Evolutionary conservation across 2,329 filamentous ascomycete genomes (phyloP).

Genomic region (Botrytis tulipae): DNA sequence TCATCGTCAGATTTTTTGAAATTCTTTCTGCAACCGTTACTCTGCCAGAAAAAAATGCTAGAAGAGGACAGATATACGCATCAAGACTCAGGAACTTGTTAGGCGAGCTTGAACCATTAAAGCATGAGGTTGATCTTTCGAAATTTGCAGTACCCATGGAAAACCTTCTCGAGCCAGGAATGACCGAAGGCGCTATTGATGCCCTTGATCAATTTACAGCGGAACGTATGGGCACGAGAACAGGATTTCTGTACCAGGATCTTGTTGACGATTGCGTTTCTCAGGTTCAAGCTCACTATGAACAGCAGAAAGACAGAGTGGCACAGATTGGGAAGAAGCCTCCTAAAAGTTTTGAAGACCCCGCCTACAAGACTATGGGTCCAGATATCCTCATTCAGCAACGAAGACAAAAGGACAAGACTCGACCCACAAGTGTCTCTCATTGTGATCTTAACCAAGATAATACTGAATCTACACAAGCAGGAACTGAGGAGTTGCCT

Average conservation of each 20-base stretch:
- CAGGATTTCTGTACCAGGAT: constrained; percentile 47
- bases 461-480: not conserved
- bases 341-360: constrained; percentile 4
- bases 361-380: constrained; percentile 27
- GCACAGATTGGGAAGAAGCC: constrained; percentile 25
- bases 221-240: constrained; percentile 42
- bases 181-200: constrained; percentile 38
- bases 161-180: constrained; percentile 44
- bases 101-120: constrained; percentile 43
- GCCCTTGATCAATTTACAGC: constrained; percentile 42
- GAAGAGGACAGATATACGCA: constrained; percentile 44
- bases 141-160: constrained; percentile 45
- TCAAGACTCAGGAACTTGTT: constrained; percentile 39
- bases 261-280: constrained; percentile 43
- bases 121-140: constrained; percentile 42
- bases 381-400: constrained; percentile 38
- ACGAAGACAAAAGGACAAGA: constrained; percentile 46
- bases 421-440: constrained; percentile 42
- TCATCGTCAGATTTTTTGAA: constrained; percentile 44
- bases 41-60: constrained; percentile 43
- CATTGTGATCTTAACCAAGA: constrained; percentile 37
- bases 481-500: not conserved
- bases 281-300: constrained; percentile 38
- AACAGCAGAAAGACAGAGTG: constrained; percentile 28
- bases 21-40: constrained; percentile 40